Evolutionary conservation across 2,329 filamentous ascomycete genomes (phyloP).

Genomic region (Ceratocystis alfenasii): DNA sequence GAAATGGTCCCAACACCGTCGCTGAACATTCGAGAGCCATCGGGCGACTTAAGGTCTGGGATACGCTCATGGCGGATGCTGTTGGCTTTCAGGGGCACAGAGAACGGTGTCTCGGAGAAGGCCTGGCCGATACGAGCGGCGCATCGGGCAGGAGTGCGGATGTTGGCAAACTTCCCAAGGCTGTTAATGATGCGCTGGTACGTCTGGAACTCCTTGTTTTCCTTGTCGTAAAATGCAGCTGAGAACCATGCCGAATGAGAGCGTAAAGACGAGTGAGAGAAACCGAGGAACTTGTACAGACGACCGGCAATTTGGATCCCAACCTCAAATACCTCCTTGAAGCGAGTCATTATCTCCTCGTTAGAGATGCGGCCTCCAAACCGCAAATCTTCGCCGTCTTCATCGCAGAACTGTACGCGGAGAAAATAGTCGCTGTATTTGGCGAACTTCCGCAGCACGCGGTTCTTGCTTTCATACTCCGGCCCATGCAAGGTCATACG

Average conservation of each 20-base stretch:
- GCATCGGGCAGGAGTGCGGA: conserved; percentile 43
- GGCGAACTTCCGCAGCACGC: conserved; percentile 55
- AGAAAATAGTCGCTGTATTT: conserved; percentile 51
- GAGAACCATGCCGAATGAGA: conserved; percentile 58
- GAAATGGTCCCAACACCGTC: conserved; percentile 73
- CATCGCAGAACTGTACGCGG: conserved; percentile 61
- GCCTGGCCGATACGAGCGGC: conserved; percentile 53
- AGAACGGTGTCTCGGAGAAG: conserved; percentile 61
- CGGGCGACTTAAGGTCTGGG: conserved; percentile 40
- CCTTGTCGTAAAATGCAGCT: conserved; percentile 35
- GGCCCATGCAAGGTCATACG: conserved; percentile 47
- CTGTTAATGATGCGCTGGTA: conserved; percentile 35
- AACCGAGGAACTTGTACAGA: conserved; percentile 56
- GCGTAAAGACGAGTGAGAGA: conserved; percentile 66
- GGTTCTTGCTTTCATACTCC: conserved; percentile 55
- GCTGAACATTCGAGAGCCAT: conserved; percentile 52
- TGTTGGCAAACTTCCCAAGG: conserved; percentile 41
- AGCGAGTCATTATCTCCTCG: conserved; percentile 45
- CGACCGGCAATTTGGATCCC: conserved; percentile 54
- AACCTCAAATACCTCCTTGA: conserved; percentile 44
- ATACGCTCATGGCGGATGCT: conserved; percentile 31
- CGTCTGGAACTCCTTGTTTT: conserved; percentile 28
- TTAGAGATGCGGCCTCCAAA: conserved; percentile 33
- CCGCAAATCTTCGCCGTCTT: conserved; percentile 53
- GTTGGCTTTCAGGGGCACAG: conserved; percentile 39